Evolutionary conservation across 225 moss, liverwort and hornwort genomes (phyloP), one percentile per base, ranked within the genome.

Genomic region (Sphagnum tenellum): DNA sequence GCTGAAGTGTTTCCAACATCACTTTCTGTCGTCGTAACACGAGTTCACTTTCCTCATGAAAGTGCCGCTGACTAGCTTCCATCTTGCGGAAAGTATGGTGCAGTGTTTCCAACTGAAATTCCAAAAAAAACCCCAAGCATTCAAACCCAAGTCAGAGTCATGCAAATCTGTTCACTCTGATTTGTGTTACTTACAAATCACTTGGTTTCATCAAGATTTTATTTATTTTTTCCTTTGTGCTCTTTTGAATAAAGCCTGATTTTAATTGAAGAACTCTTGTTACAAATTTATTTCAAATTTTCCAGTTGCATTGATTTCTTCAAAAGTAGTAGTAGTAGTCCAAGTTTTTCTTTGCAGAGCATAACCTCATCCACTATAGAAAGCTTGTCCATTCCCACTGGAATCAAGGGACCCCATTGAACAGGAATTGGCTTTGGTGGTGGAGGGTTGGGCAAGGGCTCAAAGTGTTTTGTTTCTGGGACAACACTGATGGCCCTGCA

Each of bases 21-120:
- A 86, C 72, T 67, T 79, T 71, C 73, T 95, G 94, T 44, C 91
- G 67, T 7, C 76, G 66, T 2, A 91, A 75, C 45, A 95, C 91
- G 55, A 84, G 76, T 48, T 95, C 94, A 65, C 94, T 95, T 64
- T 95, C 94, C 47, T 87, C 78, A 50, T 95, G 94, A 74, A 89
- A 94, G 68, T 89, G 94, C 14, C 81, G 80, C 62, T 95, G 91
- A 64, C 91, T 95, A n/a, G 63, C 63, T 0, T 91, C 89, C 94
- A 95, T 95, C 76, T 91, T 91, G 3, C 91, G 78, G 52, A 83
- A 88, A 4, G 86, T 95, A 5, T 82, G 87, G 65, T 95, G 94
- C 4, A 91, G n/a, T 61, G 75, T 87, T 69, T 84, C 91, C 94
- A 95, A 89, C 94, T 95, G 60, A 45, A 72, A 56, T 11, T 6